phyloP scores from a whole-genome alignment of 2,329 filamentous ascomycete genomes.

The Macroventuria anomochaeta region DNA sequence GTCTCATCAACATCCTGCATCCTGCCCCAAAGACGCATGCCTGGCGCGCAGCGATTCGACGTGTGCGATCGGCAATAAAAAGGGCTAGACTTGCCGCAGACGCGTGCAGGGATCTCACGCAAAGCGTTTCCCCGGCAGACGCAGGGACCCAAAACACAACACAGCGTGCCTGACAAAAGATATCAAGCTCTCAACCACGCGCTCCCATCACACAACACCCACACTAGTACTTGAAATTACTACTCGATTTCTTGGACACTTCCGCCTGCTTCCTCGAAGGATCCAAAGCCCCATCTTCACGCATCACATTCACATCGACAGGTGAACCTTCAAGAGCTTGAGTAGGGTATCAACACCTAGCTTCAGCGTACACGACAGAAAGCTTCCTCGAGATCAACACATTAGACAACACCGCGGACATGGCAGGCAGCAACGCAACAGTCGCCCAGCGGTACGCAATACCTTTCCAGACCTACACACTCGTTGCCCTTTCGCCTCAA shows the following conservation, averaged over 20 bases:
- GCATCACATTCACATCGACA: background rate
- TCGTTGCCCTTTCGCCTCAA: slow-evolving; percentile 45
- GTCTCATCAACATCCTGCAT: background rate
- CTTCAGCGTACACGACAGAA: slow-evolving; percentile 9
- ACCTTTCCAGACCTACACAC: slow-evolving; percentile 8
- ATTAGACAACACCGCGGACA: slow-evolving; percentile 17
- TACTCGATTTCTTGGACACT: background rate
- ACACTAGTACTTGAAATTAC: background rate
- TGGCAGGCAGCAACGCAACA: slow-evolving; percentile 51
- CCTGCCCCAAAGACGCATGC: slow-evolving; percentile 2
- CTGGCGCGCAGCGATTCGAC: slow-evolving; percentile 10
- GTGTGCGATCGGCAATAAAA: slow-evolving; percentile 11
- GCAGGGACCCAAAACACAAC: slow-evolving; percentile 32
- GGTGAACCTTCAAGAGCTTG: background rate
- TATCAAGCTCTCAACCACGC: background rate
- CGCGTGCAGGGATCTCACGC: slow-evolving; percentile 22
- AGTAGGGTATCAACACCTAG: background rate
- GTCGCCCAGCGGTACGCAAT: slow-evolving; percentile 55
- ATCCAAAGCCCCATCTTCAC: background rate
- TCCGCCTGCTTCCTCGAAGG: background rate
- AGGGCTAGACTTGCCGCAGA: slow-evolving; percentile 6
- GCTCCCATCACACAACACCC: background rate
- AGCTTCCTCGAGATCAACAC: background rate
- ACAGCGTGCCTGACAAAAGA: slow-evolving; percentile 7
- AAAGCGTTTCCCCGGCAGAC: slow-evolving; percentile 26